Base-by-base conservation (phyloP, 352 stramenopile species). In the Phytophthora megakarya region DNA sequence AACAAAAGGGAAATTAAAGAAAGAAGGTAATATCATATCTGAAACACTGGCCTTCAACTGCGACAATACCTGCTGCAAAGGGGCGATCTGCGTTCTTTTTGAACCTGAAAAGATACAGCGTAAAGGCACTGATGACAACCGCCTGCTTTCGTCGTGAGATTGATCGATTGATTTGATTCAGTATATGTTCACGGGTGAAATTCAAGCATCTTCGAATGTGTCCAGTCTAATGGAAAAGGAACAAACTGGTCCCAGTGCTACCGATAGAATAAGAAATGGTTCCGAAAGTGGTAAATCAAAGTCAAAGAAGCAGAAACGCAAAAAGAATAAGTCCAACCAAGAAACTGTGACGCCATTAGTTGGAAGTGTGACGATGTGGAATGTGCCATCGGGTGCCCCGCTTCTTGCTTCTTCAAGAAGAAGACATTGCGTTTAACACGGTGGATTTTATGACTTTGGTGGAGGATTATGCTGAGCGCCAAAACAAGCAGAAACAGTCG, bases 351-450 rank as follows among this genome's bases (percentile, higher is more conserved):
- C 48, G 6, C 25, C 15, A 0, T n/a, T 48, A 19, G 50, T 63
- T 63, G 63, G 63, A 5, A 71, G 51, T 38, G 35, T 67, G 13
- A 67, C 63, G 22, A 71, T 71, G 63, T 67, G 63, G 40, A 72
- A 62, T 47, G 56, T 63, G 56, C 63, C 63, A 47, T 10, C 35
- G 5, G 35, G 33, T 16, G 23, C 56, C 1, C 63, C 63, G 1
- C 56, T 43, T 21, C 39, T 67, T n/a, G n/a, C n/a, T n/a, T n/a
- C n/a, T n/a, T n/a, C n/a, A n/a, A 1, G 22, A 61, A 32, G 56
- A 42, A 7, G 65, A 65, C 18, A 21, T 67, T 35, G 56, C 56
- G 1, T 45, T 71, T 9, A 71, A 67, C 37, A 62, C 48, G 3
- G 58, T 66, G 32, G 39, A 48, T n/a, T 66, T 66, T 19, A 60